A percentile compares a stretch with the other conserved stretches of the same genome.
Conservation (phyloP, 768 basidiomycete genomes). For the Tylopilus rubrobrunneus region DNA sequence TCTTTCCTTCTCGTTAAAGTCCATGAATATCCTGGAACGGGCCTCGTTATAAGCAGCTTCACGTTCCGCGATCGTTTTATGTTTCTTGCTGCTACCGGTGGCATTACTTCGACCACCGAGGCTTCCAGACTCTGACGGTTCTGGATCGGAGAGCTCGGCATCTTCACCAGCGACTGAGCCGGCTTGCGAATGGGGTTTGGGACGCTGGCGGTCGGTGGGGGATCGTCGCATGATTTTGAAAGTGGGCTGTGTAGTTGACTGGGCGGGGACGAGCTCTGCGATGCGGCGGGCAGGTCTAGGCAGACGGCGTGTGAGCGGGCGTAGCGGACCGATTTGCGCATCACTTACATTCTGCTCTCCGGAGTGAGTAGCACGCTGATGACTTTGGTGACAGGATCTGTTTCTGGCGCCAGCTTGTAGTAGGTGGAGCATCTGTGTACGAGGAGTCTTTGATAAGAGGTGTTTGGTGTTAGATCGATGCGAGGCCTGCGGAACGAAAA, state of each 20-base stretch:
- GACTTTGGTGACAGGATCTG: conserved; percentile 57
- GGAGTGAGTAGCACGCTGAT: conserved; percentile 53
- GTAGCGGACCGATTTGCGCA: neutral
- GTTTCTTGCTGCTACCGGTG: conserved; percentile 61
- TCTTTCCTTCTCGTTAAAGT: conserved; percentile 66
- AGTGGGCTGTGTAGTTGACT: conserved; percentile 64
- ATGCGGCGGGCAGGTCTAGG: conserved; percentile 66
- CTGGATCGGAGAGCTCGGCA: conserved; percentile 70
- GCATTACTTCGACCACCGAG: conserved; percentile 64
- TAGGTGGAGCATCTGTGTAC: conserved; percentile 84
- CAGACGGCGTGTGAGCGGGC: conserved; percentile 13
- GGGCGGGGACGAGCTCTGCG: conserved; percentile 74
- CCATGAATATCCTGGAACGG: conserved; percentile 82
- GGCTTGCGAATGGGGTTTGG: conserved; percentile 63
- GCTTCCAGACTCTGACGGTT: conserved; percentile 80
- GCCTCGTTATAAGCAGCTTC: conserved; percentile 90
- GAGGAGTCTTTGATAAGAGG: conserved; percentile 81
- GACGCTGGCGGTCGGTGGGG: conserved; percentile 48
- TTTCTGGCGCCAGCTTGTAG: conserved; percentile 71
- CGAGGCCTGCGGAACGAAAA: conserved; percentile 43
- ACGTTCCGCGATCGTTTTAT: conserved; percentile 78
- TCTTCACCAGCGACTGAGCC: conserved; percentile 75
- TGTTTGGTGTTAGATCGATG: conserved; percentile 63
- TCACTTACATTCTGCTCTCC: conserved; percentile 75
- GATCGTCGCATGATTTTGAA: conserved; percentile 86